A percentile compares a stretch with the other conserved stretches of the same genome.
These are phyloP conservation scores for Trametes maxima DNA, from an alignment of 768 basidiomycete genomes.

Conservation along the genomic window DNA sequence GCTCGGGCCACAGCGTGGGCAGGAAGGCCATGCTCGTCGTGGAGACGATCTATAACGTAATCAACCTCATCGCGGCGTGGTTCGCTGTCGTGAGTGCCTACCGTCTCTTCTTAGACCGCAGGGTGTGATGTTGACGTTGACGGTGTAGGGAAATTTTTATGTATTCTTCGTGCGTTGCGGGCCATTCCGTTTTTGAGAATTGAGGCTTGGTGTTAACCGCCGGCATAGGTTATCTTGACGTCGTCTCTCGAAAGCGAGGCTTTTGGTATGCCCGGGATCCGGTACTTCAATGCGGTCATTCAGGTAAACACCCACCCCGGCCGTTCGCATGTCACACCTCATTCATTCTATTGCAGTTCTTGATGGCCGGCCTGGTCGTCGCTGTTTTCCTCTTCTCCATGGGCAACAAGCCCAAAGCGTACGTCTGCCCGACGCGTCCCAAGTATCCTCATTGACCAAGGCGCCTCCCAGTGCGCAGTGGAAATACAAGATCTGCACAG, in stretches of 20 bases:
- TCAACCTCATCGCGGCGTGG: constrained; percentile 92
- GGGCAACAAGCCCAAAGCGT: constrained; percentile 94
- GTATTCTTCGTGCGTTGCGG: constrained; percentile 77
- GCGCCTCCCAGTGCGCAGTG: constrained; percentile 55
- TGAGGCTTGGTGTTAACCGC: not conserved
- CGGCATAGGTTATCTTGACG: constrained; percentile 75
- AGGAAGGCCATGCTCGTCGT: constrained; percentile 75
- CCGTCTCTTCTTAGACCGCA: not conserved
- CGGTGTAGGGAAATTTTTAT: constrained; percentile 87
- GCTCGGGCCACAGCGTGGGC: constrained; percentile 76
- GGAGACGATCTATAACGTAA: constrained; percentile 85
- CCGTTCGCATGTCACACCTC: no score
- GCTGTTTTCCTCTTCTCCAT: constrained; percentile 92
- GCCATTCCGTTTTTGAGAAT: not conserved
- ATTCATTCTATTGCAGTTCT: constrained; percentile 51
- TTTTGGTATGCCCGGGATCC: constrained; percentile 64
- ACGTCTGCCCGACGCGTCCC: constrained; percentile 17
- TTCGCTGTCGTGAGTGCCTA: constrained; percentile 73
- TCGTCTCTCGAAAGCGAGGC: constrained; percentile 79
- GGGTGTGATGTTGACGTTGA: constrained; percentile 1
- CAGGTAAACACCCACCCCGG: constrained; percentile 55
- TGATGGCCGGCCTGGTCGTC: constrained; percentile 83
- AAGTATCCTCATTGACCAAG: not conserved
- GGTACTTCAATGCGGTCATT: constrained; percentile 71
- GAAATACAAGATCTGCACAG: constrained; percentile 85